Evolutionary conservation across 2,329 filamentous ascomycete genomes (phyloP).

Genomic region (Tothia fuscella): DNA sequence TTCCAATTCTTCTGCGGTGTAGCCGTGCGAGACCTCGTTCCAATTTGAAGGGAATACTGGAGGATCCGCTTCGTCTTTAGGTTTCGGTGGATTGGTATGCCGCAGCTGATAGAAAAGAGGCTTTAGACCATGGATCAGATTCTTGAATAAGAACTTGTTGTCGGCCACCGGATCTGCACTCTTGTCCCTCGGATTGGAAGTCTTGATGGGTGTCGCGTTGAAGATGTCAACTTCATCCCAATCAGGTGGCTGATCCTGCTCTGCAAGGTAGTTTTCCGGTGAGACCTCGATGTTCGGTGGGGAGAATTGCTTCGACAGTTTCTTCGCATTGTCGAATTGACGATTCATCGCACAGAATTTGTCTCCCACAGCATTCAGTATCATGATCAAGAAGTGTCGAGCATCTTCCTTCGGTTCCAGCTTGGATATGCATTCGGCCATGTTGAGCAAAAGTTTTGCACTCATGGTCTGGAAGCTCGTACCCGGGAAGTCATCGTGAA

Average conservation of each 20-base stretch:
- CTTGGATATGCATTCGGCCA: conserved; percentile 96
- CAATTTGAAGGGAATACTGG: conserved; percentile 77
- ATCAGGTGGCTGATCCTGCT: conserved; percentile 68
- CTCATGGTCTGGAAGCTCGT: conserved; percentile 99
- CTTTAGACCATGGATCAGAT: conserved; percentile 88
- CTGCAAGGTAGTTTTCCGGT: conserved; percentile 68
- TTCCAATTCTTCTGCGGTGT: conserved; percentile 91
- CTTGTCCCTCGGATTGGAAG: conserved; percentile 78
- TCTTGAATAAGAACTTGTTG: conserved; percentile 97
- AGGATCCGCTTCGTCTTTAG: conserved; percentile 46
- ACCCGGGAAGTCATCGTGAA: conserved; percentile 90
- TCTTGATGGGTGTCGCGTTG: conserved; percentile 90
- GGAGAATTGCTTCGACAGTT: conserved; percentile 68
- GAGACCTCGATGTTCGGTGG: conserved; percentile 42
- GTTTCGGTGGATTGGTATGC: conserved; percentile 61
- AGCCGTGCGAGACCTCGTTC: conserved; percentile 91
- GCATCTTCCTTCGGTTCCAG: conserved; percentile 88
- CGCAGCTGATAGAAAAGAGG: conserved; percentile 93
- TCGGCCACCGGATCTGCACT: conserved; percentile 84
- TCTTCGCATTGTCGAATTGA: conserved; percentile 89
- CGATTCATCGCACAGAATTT: conserved; percentile 98
- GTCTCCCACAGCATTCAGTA: conserved; percentile 92
- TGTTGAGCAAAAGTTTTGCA: conserved; percentile 88
- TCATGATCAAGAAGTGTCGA: conserved; percentile 91
- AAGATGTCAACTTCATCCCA: conserved; percentile 99